These are phyloP conservation scores for Termitomyces sp. DNA, from an alignment of 768 basidiomycete species.

Conservation along the genomic window DNA sequence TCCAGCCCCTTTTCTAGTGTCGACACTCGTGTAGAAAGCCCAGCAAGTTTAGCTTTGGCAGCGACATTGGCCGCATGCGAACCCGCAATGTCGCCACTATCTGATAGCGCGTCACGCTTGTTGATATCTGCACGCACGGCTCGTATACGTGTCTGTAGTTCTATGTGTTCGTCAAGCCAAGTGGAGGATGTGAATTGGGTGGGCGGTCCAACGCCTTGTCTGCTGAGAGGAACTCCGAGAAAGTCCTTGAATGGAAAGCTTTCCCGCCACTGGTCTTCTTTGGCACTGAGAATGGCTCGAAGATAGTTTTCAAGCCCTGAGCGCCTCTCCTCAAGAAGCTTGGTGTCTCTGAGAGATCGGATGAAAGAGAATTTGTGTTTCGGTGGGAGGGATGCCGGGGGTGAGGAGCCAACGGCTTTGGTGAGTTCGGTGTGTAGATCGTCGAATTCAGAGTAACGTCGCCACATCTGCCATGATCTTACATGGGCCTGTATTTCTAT, in stretches of 20 bases:
- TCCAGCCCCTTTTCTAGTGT: conserved; percentile 66
- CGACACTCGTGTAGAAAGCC: conserved; percentile 70
- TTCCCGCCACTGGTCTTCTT: conserved; percentile 83
- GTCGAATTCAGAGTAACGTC: conserved; percentile 93
- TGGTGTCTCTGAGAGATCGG: conserved; percentile 52
- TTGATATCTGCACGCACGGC: conserved; percentile 84
- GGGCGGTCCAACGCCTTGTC: conserved; percentile 36
- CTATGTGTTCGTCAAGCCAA: conserved; percentile 89
- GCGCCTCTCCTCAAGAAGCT: conserved; percentile 74
- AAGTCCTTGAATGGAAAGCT: conserved; percentile 80
- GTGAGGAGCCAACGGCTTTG: conserved; percentile 74
- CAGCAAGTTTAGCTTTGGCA: conserved; percentile 83
- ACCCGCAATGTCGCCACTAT: conserved; percentile 65
- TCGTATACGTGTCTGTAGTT: conserved; percentile 72
- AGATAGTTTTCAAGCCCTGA: conserved; percentile 80
- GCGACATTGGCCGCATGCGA: conserved; percentile 80
- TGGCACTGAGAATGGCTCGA: conserved; percentile 77
- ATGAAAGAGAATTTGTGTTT: conserved; percentile 78
- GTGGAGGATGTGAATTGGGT: conserved; percentile 67
- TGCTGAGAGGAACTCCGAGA: conserved; percentile 74
- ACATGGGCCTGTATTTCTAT: conserved; percentile 87
- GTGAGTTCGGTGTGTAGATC: conserved; percentile 80
- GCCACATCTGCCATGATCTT: conserved; percentile 91
- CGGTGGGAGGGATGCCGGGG: conserved; percentile 77
- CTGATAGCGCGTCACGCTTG: conserved; percentile 80